Conservation (phyloP, 106 monocot genomes). For the Phalaenopsis aphrodite region DNA sequence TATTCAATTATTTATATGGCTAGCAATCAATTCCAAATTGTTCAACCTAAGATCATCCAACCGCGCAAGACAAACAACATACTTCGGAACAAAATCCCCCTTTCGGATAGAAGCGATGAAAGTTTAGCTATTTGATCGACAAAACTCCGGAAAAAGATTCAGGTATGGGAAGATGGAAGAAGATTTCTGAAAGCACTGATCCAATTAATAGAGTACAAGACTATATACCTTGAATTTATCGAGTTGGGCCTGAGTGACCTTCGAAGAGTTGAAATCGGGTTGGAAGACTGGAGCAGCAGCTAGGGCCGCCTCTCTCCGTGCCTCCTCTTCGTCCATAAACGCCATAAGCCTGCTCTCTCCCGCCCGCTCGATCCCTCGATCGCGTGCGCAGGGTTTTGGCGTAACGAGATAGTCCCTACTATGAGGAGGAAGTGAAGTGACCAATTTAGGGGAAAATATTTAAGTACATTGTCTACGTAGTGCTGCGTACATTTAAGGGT, state of each 20-base stretch:
- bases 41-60: too few species aligned
- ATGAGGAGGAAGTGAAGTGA: too few species aligned
- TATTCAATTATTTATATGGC: not conserved
- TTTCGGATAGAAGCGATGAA: not conserved
- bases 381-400: not conserved
- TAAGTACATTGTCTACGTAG: too few species aligned
- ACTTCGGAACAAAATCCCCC: not conserved
- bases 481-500: too few species aligned
- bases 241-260: conserved; percentile 33
- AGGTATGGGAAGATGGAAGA: not conserved
- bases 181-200: not conserved
- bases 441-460: too few species aligned
- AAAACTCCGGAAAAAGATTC: not conserved
- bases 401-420: too few species aligned
- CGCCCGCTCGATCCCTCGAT: not conserved
- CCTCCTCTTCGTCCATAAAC: conserved; percentile 5
- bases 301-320: conserved; percentile 30
- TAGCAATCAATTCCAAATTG: not conserved
- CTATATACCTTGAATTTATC: conserved; percentile 27
- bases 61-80: too few species aligned
- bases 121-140: not conserved
- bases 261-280: conserved; percentile 39
- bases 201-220: not conserved
- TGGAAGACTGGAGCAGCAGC: conserved; percentile 35
- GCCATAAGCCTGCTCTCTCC: not conserved